Conservation (phyloP, 768 basidiomycete species). For the Tulasnella sp. region DNA sequence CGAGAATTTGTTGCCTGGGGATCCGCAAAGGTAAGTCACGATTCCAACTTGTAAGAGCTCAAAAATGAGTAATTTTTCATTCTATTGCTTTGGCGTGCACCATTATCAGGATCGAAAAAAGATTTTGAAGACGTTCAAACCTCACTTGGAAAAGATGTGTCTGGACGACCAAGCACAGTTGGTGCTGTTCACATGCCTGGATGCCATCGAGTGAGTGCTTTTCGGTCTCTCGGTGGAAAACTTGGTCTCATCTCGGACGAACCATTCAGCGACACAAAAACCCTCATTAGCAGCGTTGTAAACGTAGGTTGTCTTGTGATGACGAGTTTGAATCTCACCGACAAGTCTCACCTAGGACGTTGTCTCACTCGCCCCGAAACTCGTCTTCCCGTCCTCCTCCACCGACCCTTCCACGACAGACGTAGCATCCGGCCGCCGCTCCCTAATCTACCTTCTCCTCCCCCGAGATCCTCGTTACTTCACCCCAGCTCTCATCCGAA, state of each 20-base stretch:
- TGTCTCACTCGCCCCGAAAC: conserved; percentile 52
- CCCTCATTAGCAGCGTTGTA: conserved; percentile 74
- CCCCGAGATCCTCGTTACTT: conserved; percentile 84
- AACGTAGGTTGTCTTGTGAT: conserved; percentile 33
- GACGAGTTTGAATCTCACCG: not conserved
- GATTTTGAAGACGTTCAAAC: conserved; percentile 83
- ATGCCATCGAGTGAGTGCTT: conserved; percentile 73
- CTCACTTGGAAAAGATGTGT: conserved; percentile 85
- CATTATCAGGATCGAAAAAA: conserved; percentile 76
- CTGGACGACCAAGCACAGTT: conserved; percentile 85
- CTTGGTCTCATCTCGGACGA: not conserved
- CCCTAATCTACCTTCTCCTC: conserved; percentile 75
- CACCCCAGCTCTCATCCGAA: conserved; percentile 71
- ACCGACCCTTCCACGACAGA: conserved; percentile 41
- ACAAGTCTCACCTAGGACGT: conserved; percentile 47
- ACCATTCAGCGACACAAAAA: conserved; percentile 74
- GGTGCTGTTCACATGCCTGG: conserved; percentile 84
- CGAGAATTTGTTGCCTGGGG: conserved; percentile 81
- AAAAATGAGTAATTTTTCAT: not conserved
- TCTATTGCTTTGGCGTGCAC: not conserved
- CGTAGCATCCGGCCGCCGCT: conserved; percentile 56
- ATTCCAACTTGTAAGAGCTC: no score
- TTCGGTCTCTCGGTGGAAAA: not conserved
- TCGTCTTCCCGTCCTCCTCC: conserved; percentile 49
- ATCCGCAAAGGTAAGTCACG: conserved; percentile 62